These are phyloP conservation scores for Ascochyta pisi DNA, from an alignment of 2,329 filamentous ascomycete genomes.

Conservation along the genomic window DNA sequence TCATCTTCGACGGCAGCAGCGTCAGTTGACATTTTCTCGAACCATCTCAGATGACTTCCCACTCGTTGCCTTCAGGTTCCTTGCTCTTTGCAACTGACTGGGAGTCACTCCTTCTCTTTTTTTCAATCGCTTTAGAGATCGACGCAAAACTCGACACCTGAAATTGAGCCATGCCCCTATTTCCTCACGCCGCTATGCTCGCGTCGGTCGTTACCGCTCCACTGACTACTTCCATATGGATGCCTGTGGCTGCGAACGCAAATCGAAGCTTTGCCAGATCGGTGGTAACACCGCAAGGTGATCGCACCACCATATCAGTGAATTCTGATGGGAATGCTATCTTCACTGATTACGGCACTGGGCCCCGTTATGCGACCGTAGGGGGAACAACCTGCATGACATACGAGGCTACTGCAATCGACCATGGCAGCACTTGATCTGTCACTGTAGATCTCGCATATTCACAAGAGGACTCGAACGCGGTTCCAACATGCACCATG, in stretches of 20 bases:
- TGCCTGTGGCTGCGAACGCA: constrained; percentile 24
- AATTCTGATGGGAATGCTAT: constrained; percentile 11
- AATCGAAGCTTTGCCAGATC: constrained; percentile 29
- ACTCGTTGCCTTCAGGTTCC: no score
- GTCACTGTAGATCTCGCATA: constrained; percentile 24
- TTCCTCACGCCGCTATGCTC: constrained; percentile 30
- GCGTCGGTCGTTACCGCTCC: constrained; percentile 31
- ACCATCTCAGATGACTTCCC: no score
- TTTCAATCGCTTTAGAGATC: no score
- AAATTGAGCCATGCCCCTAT: constrained; percentile 27
- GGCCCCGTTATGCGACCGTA: constrained; percentile 20
- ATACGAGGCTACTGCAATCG: constrained; percentile 18
- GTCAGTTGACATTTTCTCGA: no score
- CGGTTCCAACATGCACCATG: constrained; percentile 24
- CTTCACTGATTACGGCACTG: constrained; percentile 7
- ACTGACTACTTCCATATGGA: constrained; percentile 39
- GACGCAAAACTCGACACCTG: background rate
- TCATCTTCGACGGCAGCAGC: no score
- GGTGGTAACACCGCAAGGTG: constrained; percentile 28
- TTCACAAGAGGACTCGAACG: constrained; percentile 11
- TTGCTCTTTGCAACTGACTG: background rate
- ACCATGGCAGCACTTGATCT: constrained; percentile 4
- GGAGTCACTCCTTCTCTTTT: no score
- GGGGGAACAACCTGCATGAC: constrained; percentile 29
- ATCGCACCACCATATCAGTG: constrained; percentile 29